Conservation (phyloP, 495 filamentous ascomycete species). For the Aspergillus biplanus region DNA sequence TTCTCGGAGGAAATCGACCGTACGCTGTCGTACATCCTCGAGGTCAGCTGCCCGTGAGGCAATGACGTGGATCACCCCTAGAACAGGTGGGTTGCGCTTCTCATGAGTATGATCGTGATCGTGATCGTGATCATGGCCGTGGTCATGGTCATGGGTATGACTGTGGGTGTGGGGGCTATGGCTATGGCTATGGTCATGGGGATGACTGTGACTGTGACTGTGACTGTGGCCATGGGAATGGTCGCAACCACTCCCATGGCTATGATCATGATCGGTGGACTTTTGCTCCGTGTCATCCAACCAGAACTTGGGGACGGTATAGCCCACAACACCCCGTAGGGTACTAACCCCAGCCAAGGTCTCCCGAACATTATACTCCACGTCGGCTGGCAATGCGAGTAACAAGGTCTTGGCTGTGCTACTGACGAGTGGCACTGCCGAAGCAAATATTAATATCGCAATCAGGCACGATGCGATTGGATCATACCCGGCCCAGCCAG, state of each 20-base stretch:
- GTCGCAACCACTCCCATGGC: slow-evolving; percentile 25
- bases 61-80: slow-evolving; percentile 84
- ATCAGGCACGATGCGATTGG: slow-evolving; percentile 93
- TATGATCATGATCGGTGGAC: slow-evolving; percentile 30
- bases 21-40: slow-evolving; percentile 75
- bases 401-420: slow-evolving; percentile 80
- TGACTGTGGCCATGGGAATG: slow-evolving; percentile 29
- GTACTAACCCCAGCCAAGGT: slow-evolving; percentile 81
- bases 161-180: slow-evolving; percentile 32
- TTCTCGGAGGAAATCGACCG: slow-evolving; percentile 57
- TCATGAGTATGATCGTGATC: slow-evolving; percentile 29
- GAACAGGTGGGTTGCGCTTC: slow-evolving; percentile 51
- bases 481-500: slow-evolving; percentile 93
- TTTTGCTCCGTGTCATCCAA: slow-evolving; percentile 67
- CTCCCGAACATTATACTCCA: slow-evolving; percentile 87
- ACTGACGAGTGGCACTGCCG: slow-evolving; percentile 84
- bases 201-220: slow-evolving; percentile 31
- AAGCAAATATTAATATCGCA: slow-evolving; percentile 86
- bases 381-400: slow-evolving; percentile 79
- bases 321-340: slow-evolving; percentile 81
- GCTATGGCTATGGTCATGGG: slow-evolving; percentile 18
- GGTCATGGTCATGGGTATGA: slow-evolving; percentile 24
- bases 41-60: slow-evolving; percentile 69
- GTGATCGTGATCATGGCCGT: slow-evolving; percentile 31
- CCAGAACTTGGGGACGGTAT: slow-evolving; percentile 93